Percentiles rank a stretch among this genome's conserved stretches.
Conservation (phyloP, 495 filamentous ascomycete species). For the Penicillium mononematosum region DNA sequence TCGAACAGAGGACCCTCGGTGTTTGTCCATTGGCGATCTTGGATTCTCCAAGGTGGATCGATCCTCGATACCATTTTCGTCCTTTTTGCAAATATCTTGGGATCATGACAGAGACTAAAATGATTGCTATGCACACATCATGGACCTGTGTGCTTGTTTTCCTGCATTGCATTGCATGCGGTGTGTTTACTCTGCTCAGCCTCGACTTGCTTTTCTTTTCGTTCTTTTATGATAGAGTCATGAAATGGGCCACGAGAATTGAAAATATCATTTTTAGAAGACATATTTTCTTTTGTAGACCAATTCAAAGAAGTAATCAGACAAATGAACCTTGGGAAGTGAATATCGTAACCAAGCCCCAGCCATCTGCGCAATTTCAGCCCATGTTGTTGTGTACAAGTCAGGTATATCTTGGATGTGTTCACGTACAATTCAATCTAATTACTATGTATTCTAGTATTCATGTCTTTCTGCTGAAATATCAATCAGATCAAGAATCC, state of each 20-base stretch:
- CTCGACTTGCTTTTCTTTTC: constrained; percentile 43
- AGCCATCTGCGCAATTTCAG: not conserved
- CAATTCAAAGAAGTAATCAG: not conserved
- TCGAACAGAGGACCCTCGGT: constrained; percentile 25
- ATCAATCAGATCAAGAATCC: constrained; percentile 13
- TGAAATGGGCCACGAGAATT: constrained; percentile 46
- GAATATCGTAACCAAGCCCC: not conserved
- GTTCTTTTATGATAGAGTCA: constrained; percentile 48
- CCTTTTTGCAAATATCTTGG: constrained; percentile 22
- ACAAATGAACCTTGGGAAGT: not conserved
- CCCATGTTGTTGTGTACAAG: not conserved
- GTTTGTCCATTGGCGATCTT: constrained; percentile 22
- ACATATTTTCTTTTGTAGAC: not conserved
- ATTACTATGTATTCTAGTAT: not conserved
- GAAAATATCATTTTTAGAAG: constrained; percentile 25
- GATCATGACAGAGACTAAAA: constrained; percentile 34
- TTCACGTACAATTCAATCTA: not conserved
- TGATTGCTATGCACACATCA: constrained; percentile 34
- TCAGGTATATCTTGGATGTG: not conserved
- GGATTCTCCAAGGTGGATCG: constrained; percentile 10
- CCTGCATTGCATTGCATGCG: constrained; percentile 31
- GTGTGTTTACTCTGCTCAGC: constrained; percentile 40
- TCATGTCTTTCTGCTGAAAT: not conserved
- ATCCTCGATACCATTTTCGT: constrained; percentile 22
- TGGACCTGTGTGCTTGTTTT: constrained; percentile 31